phyloP scores from a whole-genome alignment of 1,284 basidiomycete species.

The Neolentinus lepideus region DNA sequence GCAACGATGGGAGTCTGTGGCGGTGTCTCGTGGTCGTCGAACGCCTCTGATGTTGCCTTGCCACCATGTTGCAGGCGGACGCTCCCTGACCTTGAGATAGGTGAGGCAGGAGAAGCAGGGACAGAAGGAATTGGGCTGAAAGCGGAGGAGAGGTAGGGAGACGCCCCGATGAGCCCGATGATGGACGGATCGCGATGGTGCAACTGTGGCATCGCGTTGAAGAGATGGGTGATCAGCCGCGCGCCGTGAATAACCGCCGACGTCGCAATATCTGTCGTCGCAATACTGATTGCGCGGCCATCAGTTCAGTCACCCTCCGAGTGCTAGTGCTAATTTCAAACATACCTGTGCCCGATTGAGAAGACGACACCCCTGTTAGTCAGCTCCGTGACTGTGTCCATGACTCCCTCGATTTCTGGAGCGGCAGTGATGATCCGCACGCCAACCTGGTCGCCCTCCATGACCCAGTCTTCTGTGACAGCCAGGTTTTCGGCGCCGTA shows the following conservation, averaged over 20 bases:
- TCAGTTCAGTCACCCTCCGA: background rate
- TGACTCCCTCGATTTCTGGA: conserved; percentile 80
- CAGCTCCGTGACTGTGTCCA: conserved; percentile 58
- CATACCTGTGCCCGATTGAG: conserved; percentile 82
- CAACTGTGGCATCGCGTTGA: conserved; percentile 88
- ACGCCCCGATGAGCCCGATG: conserved; percentile 80
- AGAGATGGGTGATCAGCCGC: conserved; percentile 83
- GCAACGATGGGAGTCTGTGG: conserved; percentile 40
- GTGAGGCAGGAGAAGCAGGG: conserved; percentile 13
- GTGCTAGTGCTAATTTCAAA: conserved; percentile 2
- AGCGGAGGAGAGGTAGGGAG: conserved; percentile 47
- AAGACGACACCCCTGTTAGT: conserved; percentile 65
- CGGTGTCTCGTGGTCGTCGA: conserved; percentile 56
- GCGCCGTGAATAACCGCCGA: conserved; percentile 66
- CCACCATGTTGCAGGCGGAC: conserved; percentile 12
- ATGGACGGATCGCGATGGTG: conserved; percentile 83
- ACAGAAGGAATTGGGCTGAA: conserved; percentile 18
- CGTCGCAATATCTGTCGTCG: conserved; percentile 60
- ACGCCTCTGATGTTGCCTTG: conserved; percentile 47
- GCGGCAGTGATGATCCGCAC: conserved; percentile 84
- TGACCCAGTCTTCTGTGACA: conserved; percentile 60
- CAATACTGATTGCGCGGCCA: conserved; percentile 36
- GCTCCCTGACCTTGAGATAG: conserved; percentile 15
- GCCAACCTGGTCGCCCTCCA: conserved; percentile 40
- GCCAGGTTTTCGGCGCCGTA: conserved; percentile 64